Evolutionary conservation across 306 rosid genomes (phyloP).

Genomic region (Citrullus colocynthis): DNA sequence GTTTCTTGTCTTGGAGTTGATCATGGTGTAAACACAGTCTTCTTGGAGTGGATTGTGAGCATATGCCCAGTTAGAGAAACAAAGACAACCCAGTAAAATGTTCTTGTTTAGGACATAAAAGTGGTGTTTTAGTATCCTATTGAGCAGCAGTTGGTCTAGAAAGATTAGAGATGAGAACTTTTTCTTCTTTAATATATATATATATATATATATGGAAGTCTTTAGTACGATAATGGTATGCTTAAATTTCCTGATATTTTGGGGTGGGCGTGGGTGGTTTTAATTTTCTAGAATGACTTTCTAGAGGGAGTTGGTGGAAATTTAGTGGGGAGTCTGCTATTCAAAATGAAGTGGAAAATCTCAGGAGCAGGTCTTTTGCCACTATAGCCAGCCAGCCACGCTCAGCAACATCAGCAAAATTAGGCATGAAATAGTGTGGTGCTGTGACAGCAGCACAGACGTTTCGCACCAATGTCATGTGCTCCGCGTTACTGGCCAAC

Average conservation of each 20-base stretch:
- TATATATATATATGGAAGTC: too few species aligned
- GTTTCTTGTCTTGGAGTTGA: not conserved
- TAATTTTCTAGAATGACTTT: not conserved
- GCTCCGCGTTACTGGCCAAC: not conserved
- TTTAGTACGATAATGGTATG: not conserved
- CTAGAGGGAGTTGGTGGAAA: not conserved
- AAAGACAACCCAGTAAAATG: not conserved
- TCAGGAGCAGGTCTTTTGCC: not conserved
- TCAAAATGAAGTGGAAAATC: not conserved
- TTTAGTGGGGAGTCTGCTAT: not conserved
- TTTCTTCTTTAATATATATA: too few species aligned
- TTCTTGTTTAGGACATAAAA: too few species aligned
- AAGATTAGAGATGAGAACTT: too few species aligned
- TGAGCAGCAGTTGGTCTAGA: too few species aligned
- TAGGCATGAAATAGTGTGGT: not conserved
- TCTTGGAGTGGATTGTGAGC: not conserved
- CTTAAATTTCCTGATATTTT: not conserved
- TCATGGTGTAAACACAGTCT: not conserved
- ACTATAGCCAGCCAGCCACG: not conserved
- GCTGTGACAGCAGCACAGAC: not conserved
- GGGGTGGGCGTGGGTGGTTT: not conserved
- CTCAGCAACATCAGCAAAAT: not conserved
- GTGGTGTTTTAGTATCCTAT: too few species aligned
- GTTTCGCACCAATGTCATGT: not conserved
- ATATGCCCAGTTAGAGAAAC: not conserved